A percentile compares a stretch with the other conserved stretches of the same genome.
Evolutionary conservation across 306 rosid genomes (phyloP).

Genomic region (Vigna reflexopilosa): DNA sequence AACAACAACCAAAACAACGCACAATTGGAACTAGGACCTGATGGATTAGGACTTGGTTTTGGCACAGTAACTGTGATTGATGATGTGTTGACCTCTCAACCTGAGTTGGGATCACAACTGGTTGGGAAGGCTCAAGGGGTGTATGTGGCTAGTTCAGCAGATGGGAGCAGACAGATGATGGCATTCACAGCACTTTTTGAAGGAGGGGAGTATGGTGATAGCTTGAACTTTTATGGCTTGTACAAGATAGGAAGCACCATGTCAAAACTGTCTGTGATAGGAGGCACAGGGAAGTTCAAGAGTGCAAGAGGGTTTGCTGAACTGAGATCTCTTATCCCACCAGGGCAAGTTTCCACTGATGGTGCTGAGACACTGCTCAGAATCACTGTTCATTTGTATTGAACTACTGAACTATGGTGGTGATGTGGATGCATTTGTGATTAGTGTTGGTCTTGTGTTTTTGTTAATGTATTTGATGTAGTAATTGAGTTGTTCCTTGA

Average conservation of each 20-base stretch:
- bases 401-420: conserved; percentile 49
- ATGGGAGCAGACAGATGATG: conserved; percentile 82
- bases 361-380: conserved; percentile 82
- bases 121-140: conserved; percentile 76
- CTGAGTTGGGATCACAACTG: conserved; percentile 72
- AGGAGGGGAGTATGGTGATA: conserved; percentile 83
- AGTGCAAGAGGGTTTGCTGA: conserved; percentile 71
- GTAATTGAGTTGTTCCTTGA: conserved; percentile 24
- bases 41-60: conserved; percentile 78
- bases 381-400: conserved; percentile 60
- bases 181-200: conserved; percentile 74
- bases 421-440: not conserved
- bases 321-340: conserved; percentile 65
- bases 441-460: not conserved
- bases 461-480: conserved; percentile 44
- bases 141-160: conserved; percentile 81
- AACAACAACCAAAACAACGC: conserved; percentile 49
- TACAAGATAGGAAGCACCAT: conserved; percentile 67
- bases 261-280: conserved; percentile 69
- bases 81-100: conserved; percentile 67
- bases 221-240: conserved; percentile 70
- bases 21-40: conserved; percentile 60
- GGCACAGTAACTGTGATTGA: conserved; percentile 85
- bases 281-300: conserved; percentile 84
- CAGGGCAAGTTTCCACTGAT: conserved; percentile 74